A percentile compares a stretch with the other conserved stretches of the same genome.
These are phyloP conservation scores for Magnusiomyces fungicola DNA, from an alignment of 1,139 yeast species.

Conservation along the genomic window DNA sequence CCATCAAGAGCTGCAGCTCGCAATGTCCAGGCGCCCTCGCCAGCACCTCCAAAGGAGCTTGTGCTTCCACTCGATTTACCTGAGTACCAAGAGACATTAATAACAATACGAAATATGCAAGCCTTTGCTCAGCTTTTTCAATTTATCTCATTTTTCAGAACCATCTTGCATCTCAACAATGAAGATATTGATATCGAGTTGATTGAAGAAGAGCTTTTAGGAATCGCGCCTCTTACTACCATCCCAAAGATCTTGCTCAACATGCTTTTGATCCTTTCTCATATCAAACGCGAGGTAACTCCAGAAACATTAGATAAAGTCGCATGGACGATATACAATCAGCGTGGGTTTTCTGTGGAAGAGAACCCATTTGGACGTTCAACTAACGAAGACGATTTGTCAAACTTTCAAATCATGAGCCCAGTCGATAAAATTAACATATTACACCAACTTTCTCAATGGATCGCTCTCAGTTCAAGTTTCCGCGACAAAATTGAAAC, in stretches of 20 bases:
- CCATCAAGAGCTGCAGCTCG: no score
- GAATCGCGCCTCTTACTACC: slow-evolving; percentile 14
- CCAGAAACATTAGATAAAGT: slow-evolving; percentile 16
- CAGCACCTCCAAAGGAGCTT: background rate
- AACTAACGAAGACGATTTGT: slow-evolving; percentile 2
- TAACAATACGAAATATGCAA: slow-evolving; percentile 24
- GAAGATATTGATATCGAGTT: slow-evolving; percentile 23
- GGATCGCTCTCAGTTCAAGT: slow-evolving; percentile 21
- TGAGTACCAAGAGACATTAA: slow-evolving; percentile 19
- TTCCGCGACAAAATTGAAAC: slow-evolving; percentile 24
- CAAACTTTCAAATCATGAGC: slow-evolving; percentile 9
- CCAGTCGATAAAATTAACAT: slow-evolving; percentile 18
- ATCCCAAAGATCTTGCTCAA: slow-evolving; percentile 14
- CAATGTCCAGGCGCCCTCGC: no score
- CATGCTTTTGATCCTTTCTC: background rate
- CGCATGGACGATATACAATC: slow-evolving; percentile 12
- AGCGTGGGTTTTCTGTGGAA: background rate
- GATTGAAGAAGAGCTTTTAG: slow-evolving; percentile 28
- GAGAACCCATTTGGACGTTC: slow-evolving; percentile 12
- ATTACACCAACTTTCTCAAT: slow-evolving; percentile 21
- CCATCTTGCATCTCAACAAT: slow-evolving; percentile 18
- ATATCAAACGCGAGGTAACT: background rate
- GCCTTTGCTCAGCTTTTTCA: slow-evolving; percentile 25
- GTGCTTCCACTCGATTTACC: slow-evolving; percentile 22
- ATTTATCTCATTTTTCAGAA: slow-evolving; percentile 24